Percentiles rank a stretch among this genome's conserved stretches.
Evolutionary conservation across 352 stramenopile genomes (phyloP).

Genomic region (Pythium volutum): DNA sequence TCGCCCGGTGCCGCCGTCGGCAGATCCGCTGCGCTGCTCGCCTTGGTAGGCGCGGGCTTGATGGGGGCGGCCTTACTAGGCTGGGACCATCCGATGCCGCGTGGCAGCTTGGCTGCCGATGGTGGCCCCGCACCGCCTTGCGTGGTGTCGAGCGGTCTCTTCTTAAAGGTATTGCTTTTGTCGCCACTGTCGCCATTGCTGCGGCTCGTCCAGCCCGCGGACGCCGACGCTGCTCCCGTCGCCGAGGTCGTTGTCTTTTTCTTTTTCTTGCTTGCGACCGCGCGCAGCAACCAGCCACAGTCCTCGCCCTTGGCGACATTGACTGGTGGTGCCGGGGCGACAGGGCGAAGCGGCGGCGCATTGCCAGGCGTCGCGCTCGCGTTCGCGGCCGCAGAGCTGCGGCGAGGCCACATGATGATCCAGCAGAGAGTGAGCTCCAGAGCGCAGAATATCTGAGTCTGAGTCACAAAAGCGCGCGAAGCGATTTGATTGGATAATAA

Average conservation of each 20-base stretch:
- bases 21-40: neutral
- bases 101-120: conserved; percentile 13
- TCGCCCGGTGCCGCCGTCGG: conserved; percentile 6
- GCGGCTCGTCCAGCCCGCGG: neutral
- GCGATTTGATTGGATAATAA: neutral
- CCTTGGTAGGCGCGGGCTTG: neutral
- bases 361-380: neutral
- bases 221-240: neutral
- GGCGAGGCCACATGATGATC: conserved; percentile 23
- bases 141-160: conserved; percentile 4
- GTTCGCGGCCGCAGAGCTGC: neutral
- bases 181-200: neutral
- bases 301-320: conserved; percentile 6
- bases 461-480: conserved; percentile 5
- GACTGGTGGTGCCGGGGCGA: neutral
- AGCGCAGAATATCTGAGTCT: neutral
- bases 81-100: conserved; percentile 22
- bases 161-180: conserved; percentile 3
- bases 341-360: neutral
- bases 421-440: neutral
- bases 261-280: conserved; percentile 21
- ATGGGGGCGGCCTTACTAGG: neutral
- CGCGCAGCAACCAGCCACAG: conserved; percentile 25
- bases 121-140: neutral
- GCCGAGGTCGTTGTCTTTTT: neutral